Conservation (phyloP, 805 yeast genomes). For the Saccharomyces paradoxus region DNA sequence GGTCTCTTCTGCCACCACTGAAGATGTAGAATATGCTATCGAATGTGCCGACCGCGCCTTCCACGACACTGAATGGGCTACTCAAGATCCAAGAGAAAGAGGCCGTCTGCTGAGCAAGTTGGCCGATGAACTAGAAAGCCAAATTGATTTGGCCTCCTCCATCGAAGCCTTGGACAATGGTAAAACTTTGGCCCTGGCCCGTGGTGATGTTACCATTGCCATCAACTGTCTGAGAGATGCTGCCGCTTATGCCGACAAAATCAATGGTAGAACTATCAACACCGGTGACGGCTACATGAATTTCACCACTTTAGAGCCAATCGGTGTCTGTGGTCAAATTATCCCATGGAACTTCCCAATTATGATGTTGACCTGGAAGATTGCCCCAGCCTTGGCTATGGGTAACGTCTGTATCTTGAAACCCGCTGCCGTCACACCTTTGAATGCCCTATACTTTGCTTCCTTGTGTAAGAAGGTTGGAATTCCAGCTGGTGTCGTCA, state of each 20-base stretch:
- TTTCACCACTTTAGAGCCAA: constrained; percentile 63
- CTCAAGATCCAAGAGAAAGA: constrained; percentile 49
- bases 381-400: constrained; percentile 71
- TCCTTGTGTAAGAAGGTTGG: constrained; percentile 58
- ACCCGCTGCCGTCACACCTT: constrained; percentile 72
- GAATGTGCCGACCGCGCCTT: constrained; percentile 60
- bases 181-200: constrained; percentile 57
- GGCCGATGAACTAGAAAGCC: constrained; percentile 61
- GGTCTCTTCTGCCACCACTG: constrained; percentile 50
- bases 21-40: constrained; percentile 64
- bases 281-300: constrained; percentile 57
- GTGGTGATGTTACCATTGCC: constrained; percentile 60
- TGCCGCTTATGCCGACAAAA: constrained; percentile 67
- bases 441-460: constrained; percentile 60
- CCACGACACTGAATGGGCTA: constrained; percentile 46
- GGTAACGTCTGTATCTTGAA: constrained; percentile 68
- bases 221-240: constrained; percentile 59
- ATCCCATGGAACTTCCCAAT: constrained; percentile 84
- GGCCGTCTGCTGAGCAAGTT: constrained; percentile 46
- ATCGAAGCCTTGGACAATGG: constrained; percentile 75
- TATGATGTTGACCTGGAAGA: constrained; percentile 72
- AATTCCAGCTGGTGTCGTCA: constrained; percentile 67
- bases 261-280: constrained; percentile 55
- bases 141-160: constrained; percentile 53
- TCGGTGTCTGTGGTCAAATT: constrained; percentile 77